A percentile compares a stretch with the other conserved stretches of the same genome.
phyloP scores from a whole-genome alignment of 495 filamentous ascomycete genomes.

The Aspergillus haitiensis region DNA sequence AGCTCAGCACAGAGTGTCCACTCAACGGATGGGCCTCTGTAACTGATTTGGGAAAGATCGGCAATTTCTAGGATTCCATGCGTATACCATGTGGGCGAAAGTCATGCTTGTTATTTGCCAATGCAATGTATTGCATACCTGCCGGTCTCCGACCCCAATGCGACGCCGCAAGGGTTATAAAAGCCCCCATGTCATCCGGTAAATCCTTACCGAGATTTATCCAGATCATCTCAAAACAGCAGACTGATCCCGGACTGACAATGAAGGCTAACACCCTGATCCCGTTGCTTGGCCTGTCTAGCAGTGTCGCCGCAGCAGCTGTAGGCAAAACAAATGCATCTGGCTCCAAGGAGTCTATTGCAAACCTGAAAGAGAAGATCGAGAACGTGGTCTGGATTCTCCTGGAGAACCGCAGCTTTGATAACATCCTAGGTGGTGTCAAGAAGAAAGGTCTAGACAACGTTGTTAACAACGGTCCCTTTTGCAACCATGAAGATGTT shows the following conservation, averaged over 20 bases:
- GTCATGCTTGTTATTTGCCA: too few relatives aligned
- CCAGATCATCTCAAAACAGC: too few relatives aligned
- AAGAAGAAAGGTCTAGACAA: slow-evolving; percentile 40
- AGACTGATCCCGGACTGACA: not conserved
- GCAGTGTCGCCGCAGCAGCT: not conserved
- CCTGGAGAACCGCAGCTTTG: slow-evolving; percentile 48
- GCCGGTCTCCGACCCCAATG: too few relatives aligned
- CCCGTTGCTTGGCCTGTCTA: slow-evolving; percentile 5
- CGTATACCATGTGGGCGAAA: too few relatives aligned
- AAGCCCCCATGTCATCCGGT: too few relatives aligned
- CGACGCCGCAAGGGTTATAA: too few relatives aligned
- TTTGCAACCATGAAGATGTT: slow-evolving; percentile 44
- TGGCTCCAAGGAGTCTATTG: slow-evolving; percentile 25
- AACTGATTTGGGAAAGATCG: too few relatives aligned
- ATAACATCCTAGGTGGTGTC: slow-evolving; percentile 47
- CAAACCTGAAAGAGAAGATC: slow-evolving; percentile 41
- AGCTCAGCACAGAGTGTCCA: too few relatives aligned
- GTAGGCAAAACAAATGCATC: slow-evolving; percentile 5
- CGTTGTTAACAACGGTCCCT: slow-evolving; percentile 46
- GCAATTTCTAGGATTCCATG: too few relatives aligned
- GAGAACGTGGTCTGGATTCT: slow-evolving; percentile 48
- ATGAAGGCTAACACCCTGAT: slow-evolving; percentile 10
- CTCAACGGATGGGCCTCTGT: too few relatives aligned
- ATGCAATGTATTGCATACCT: too few relatives aligned
- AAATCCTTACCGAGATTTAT: too few relatives aligned